phyloP scores from a whole-genome alignment of 139 green algal genomes.

The Tetradesmus obliquus region DNA sequence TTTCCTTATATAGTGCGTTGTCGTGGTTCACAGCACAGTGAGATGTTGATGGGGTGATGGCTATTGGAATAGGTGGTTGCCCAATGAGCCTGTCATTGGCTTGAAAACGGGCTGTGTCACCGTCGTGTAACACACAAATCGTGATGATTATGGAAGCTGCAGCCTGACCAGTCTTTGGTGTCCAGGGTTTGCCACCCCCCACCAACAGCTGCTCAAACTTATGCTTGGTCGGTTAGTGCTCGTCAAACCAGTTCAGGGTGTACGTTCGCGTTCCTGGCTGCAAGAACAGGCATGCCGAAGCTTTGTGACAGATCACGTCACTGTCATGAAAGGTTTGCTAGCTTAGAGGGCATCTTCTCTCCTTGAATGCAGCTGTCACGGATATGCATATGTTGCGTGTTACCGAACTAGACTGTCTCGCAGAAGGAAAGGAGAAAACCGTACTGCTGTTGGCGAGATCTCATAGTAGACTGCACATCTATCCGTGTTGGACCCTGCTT shows the following conservation, averaged over 20 bases:
- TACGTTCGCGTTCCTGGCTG: not conserved
- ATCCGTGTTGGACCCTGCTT: not conserved
- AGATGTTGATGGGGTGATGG: too few species aligned
- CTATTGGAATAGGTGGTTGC: too few species aligned
- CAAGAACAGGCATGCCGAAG: not conserved
- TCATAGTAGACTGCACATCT: not conserved
- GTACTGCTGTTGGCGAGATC: constrained; percentile 4
- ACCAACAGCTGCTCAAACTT: not conserved
- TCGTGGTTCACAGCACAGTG: too few species aligned
- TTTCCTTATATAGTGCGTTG: too few species aligned
- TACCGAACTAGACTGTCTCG: too few species aligned
- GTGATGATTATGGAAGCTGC: not conserved
- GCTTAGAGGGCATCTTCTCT: not conserved
- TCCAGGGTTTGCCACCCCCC: not conserved
- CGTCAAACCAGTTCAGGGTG: not conserved
- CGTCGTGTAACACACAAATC: too few species aligned
- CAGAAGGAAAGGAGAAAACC: not conserved
- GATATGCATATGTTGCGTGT: not conserved
- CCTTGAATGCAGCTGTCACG: not conserved
- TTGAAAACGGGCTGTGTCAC: too few species aligned
- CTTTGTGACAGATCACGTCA: not conserved
- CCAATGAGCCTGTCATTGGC: too few species aligned
- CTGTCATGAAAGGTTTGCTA: not conserved
- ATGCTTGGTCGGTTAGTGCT: not conserved
- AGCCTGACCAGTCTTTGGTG: not conserved